A percentile compares a stretch with the other conserved stretches of the same genome.
These are phyloP conservation scores for Eutrema salsugineum DNA, from an alignment of 441 rosid genomes.

Conservation along the genomic window DNA sequence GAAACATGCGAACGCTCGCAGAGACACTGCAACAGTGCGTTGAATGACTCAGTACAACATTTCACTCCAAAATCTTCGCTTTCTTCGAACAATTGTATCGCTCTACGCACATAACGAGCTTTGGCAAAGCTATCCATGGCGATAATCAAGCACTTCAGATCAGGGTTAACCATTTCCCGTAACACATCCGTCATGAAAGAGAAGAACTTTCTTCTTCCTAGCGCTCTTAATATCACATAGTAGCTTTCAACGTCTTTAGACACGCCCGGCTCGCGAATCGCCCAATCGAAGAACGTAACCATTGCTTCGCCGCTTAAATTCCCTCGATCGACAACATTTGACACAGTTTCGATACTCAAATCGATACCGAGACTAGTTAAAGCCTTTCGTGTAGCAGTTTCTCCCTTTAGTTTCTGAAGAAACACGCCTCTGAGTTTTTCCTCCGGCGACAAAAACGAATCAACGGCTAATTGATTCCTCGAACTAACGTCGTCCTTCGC, in stretches of 20 bases:
- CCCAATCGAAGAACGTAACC: slow-evolving; percentile 76
- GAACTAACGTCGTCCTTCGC: not conserved
- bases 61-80: slow-evolving; percentile 51
- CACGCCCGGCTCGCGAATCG: slow-evolving; percentile 50
- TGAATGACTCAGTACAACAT: slow-evolving; percentile 50
- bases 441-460: slow-evolving; percentile 57
- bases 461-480: slow-evolving; percentile 30
- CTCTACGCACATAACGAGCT: slow-evolving; percentile 53
- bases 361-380: slow-evolving; percentile 43
- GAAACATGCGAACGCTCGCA: slow-evolving; percentile 67
- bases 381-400: slow-evolving; percentile 47
- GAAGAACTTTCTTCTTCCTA: slow-evolving; percentile 74
- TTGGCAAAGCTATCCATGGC: slow-evolving; percentile 58
- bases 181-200: slow-evolving; percentile 46
- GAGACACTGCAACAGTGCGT: slow-evolving; percentile 62
- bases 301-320: slow-evolving; percentile 71
- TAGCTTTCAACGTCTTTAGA: slow-evolving; percentile 46
- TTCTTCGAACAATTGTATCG: slow-evolving; percentile 49
- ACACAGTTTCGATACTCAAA: slow-evolving; percentile 53
- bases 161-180: slow-evolving; percentile 39
- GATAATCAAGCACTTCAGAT: slow-evolving; percentile 49
- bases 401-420: slow-evolving; percentile 66
- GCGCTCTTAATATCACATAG: slow-evolving; percentile 54
- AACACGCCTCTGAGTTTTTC: slow-evolving; percentile 87
- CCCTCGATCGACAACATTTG: slow-evolving; percentile 61